These are phyloP conservation scores for Sarocladium kiliense DNA, from an alignment of 2,329 filamentous ascomycete species.

Conservation along the genomic window DNA sequence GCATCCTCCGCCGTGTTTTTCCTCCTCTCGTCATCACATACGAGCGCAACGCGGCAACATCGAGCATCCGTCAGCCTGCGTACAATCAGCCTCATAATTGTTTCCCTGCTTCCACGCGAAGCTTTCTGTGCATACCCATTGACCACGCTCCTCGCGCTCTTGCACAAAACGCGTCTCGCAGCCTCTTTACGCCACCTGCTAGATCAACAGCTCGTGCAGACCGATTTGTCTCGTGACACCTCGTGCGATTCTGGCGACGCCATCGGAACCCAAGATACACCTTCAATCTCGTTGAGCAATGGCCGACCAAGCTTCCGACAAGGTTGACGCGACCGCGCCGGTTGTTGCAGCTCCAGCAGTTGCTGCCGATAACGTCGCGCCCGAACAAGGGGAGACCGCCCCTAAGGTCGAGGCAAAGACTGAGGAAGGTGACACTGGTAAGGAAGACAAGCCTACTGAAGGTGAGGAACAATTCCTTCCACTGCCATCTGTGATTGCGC, in stretches of 20 bases:
- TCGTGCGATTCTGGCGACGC: not conserved
- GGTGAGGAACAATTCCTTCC: not conserved
- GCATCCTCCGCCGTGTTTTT: constrained; percentile 7
- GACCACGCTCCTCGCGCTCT: not conserved
- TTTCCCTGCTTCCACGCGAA: constrained; percentile 4
- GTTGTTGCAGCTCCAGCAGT: constrained; percentile 20
- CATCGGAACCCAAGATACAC: no score
- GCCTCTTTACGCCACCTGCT: constrained; percentile 2
- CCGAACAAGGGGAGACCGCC: constrained; percentile 16
- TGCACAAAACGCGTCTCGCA: constrained; percentile 5
- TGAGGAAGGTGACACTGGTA: constrained; percentile 21
- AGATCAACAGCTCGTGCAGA: not conserved
- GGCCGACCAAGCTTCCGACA: constrained; percentile 33
- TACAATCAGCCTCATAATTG: not conserved
- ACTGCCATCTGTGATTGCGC: not conserved
- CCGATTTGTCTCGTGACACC: not conserved
- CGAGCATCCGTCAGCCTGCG: constrained; percentile 3
- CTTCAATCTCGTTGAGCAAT: constrained; percentile 20
- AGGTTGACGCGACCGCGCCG: constrained; percentile 28
- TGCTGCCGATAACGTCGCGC: constrained; percentile 12
- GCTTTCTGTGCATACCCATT: not conserved
- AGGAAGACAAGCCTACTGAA: constrained; percentile 14
- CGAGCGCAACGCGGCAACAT: constrained; percentile 9
- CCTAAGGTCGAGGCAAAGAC: constrained; percentile 23
- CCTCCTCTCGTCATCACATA: constrained; percentile 6